Percentiles rank a stretch among this genome's conserved stretches.
These are phyloP conservation scores for Didymella pomorum DNA, from an alignment of 2,329 filamentous ascomycete genomes.

Conservation along the genomic window DNA sequence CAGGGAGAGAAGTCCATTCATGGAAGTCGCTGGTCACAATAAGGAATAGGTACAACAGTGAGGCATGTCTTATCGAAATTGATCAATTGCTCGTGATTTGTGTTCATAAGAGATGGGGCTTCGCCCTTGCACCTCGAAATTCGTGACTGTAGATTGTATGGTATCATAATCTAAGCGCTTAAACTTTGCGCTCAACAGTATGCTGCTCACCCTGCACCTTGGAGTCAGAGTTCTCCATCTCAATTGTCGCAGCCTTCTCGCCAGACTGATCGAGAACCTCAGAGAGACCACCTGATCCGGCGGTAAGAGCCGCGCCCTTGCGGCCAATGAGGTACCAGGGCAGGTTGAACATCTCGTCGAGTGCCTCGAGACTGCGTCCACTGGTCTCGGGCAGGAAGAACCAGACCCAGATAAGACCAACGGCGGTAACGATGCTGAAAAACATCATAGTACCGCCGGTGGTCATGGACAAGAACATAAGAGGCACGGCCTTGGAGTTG, in stretches of 20 bases:
- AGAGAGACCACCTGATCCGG: slow-evolving; percentile 42
- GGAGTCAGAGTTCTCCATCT: slow-evolving; percentile 36
- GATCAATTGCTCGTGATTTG: slow-evolving; percentile 1
- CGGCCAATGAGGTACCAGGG: slow-evolving; percentile 78
- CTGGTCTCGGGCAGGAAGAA: slow-evolving; percentile 77
- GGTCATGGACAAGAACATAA: slow-evolving; percentile 71
- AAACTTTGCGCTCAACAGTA: slow-evolving; percentile 33
- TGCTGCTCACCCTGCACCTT: slow-evolving; percentile 23
- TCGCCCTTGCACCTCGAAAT: slow-evolving; percentile 12
- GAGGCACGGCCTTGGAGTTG: slow-evolving; percentile 74
- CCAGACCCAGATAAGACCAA: slow-evolving; percentile 75
- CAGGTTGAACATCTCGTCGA: slow-evolving; percentile 75
- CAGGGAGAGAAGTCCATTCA: slow-evolving; percentile 50
- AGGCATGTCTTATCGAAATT: background rate
- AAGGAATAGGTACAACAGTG: background rate
- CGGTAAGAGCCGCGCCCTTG: slow-evolving; percentile 47
- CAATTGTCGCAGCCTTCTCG: slow-evolving; percentile 42
- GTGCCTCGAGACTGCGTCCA: slow-evolving; percentile 69
- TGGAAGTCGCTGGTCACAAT: slow-evolving; percentile 43
- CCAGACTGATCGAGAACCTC: slow-evolving; percentile 44
- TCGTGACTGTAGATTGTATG: background rate
- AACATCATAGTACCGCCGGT: slow-evolving; percentile 78
- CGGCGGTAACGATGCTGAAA: slow-evolving; percentile 72
- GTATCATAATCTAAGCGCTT: background rate
- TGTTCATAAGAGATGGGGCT: slow-evolving; percentile 17